Evolutionary conservation across 441 rosid genomes (phyloP), one percentile per base, ranked within the genome.

Genomic region (Arabidopsis hybrid): DNA sequence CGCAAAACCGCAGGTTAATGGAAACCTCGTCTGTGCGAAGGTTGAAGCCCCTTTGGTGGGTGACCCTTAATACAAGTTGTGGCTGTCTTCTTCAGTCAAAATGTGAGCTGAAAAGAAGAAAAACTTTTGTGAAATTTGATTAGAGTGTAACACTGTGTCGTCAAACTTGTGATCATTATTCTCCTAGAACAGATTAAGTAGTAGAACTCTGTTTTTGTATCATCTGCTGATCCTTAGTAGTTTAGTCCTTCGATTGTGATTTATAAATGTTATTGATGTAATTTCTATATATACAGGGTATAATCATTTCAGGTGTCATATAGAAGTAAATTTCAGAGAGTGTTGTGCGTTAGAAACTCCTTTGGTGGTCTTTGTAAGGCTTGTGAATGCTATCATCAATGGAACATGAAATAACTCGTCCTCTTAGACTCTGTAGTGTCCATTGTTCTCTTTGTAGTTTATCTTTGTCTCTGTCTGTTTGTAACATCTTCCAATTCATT

Each of bases 81-180:
- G 34, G 46, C 59, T 18, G 53, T 71, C 8, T 72, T 36, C 65
- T 56, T 73, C 66, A 64, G 60, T 35, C 73, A n/a, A 39, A 73
- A 32, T 46, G 79, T 67, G 69, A 60, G 64, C 53, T 66, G 55
- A 11, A 58, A 32, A 7, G 42, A 64, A 14, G 26, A n/a, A 16
- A 10, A 52, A 47, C 10, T 9, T 12, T 59, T 52, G 72, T 75
- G 73, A 60, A 9, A 36, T 69, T 75, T 75, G 34, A 69, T 69
- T 63, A 76, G 66, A 49, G 38, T 76, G 79, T 69, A 75, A 69
- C 79, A 46, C 4, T 69, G 58, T 75, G 63, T 74, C 53, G 69
- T 75, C 26, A 62, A 60, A 67, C 57, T 67, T 75, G 74, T 74
- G 68, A 74, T 67, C 67, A 60, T 75, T 18, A 50, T 51, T 38